phyloP scores from a whole-genome alignment of 169 alveolate species.

The Babesia sp. region DNA sequence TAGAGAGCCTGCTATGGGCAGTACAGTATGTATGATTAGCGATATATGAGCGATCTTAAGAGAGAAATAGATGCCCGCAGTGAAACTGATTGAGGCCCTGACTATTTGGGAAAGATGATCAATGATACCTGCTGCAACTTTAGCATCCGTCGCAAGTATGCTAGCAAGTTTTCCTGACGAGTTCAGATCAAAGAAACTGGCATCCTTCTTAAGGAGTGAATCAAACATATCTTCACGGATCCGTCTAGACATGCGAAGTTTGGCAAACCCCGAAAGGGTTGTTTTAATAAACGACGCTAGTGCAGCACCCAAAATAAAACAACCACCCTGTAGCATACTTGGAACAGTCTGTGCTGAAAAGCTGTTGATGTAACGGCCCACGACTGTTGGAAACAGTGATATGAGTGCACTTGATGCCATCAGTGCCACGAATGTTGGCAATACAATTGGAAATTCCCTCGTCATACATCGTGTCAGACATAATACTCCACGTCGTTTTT shows the following conservation, averaged over 20 bases:
- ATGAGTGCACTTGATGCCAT: constrained; percentile 43
- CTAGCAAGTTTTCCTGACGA: constrained; percentile 63
- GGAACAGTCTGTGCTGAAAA: constrained; percentile 25
- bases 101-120: constrained; percentile 33
- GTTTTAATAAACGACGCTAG: constrained; percentile 33
- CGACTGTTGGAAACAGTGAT: constrained; percentile 34
- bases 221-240: constrained; percentile 59
- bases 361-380: constrained; percentile 33
- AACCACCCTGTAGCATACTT: constrained; percentile 15
- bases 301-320: constrained; percentile 17
- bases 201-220: constrained; percentile 55
- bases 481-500: constrained; percentile 10
- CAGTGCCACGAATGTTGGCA: constrained; percentile 44
- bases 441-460: constrained; percentile 15
- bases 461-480: constrained; percentile 21
- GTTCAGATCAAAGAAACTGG: constrained; percentile 60
- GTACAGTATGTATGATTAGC: constrained; percentile 24
- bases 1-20: constrained; percentile 25
- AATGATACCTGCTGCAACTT: constrained; percentile 52
- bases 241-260: constrained; percentile 60
- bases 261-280: constrained; percentile 28
- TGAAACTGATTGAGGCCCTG: constrained; percentile 29
- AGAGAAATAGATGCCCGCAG: constrained; percentile 37
- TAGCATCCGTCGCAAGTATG: constrained; percentile 63
- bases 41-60: constrained; percentile 38